Percentiles rank a stretch among this genome's conserved stretches.
Conservation (phyloP, 2,329 filamentous ascomycete genomes). For the Alternaria conjuncta region DNA sequence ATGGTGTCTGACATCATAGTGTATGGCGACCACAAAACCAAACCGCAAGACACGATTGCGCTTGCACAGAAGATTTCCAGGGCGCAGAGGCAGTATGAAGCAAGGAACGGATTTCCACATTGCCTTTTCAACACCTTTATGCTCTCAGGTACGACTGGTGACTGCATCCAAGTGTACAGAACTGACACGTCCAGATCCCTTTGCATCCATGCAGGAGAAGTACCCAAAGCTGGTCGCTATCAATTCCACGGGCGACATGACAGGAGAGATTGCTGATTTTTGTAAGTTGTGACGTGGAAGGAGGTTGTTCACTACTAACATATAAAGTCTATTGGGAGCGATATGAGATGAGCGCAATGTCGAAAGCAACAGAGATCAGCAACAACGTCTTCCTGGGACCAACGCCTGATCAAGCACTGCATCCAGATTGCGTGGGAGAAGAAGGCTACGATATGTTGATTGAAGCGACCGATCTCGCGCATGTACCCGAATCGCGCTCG, state of each 20-base stretch:
- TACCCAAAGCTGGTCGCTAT: conserved; percentile 76
- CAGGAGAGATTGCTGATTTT: conserved; percentile 84
- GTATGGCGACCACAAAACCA: conserved; percentile 75
- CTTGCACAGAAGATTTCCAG: conserved; percentile 69
- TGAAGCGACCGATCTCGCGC: conserved; percentile 85
- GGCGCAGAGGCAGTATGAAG: conserved; percentile 78
- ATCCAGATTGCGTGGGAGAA: conserved; percentile 47
- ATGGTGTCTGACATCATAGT: conserved; percentile 90
- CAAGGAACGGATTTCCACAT: conserved; percentile 63
- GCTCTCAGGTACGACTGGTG: conserved; percentile 58
- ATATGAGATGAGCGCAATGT: conserved; percentile 92
- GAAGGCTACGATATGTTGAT: conserved; percentile 82
- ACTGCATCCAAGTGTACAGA: background rate
- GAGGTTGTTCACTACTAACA: too few relatives aligned
- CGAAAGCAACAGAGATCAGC: conserved; percentile 84
- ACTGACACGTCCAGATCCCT: conserved; percentile 28
- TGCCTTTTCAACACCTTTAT: conserved; percentile 85
- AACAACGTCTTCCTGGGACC: conserved; percentile 90
- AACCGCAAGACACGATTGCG: conserved; percentile 69
- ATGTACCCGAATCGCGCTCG: conserved; percentile 71
- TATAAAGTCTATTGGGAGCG: conserved; percentile 75
- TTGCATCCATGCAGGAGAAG: conserved; percentile 67
- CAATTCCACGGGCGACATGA: conserved; percentile 73
- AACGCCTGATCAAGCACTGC: conserved; percentile 72
- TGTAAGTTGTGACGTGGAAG: conserved; percentile 53